phyloP scores from a whole-genome alignment of 1,284 basidiomycete genomes.

The Pisolithus thermaeus region DNA sequence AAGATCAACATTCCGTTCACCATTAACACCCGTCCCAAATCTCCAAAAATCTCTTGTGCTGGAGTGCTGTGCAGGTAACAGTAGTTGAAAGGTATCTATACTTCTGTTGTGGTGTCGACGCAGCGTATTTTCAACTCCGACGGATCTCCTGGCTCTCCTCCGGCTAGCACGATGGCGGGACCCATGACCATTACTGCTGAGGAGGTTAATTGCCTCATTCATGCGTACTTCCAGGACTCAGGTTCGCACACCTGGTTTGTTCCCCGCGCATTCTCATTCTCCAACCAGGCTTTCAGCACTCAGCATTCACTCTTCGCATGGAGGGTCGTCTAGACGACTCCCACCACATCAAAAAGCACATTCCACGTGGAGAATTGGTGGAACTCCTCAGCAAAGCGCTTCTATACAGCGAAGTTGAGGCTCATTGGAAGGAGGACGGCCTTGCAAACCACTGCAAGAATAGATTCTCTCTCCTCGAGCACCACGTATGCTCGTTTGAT shows the following conservation, averaged over 20 bases:
- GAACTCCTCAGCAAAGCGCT: slow-evolving; percentile 77
- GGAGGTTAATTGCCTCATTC: slow-evolving; percentile 79
- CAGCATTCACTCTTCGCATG: slow-evolving; percentile 66
- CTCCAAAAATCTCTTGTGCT: too few relatives aligned
- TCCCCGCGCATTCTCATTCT: slow-evolving; percentile 6
- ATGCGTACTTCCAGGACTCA: slow-evolving; percentile 77
- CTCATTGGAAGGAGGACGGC: slow-evolving; percentile 62
- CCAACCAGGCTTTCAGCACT: slow-evolving; percentile 66
- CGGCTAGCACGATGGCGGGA: slow-evolving; percentile 26
- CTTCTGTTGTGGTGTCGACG: too few relatives aligned
- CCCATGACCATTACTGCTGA: slow-evolving; percentile 68
- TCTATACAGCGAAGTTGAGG: slow-evolving; percentile 79
- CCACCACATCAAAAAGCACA: slow-evolving; percentile 58
- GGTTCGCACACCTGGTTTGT: slow-evolving; percentile 35
- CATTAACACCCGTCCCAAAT: too few relatives aligned
- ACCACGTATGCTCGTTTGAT: slow-evolving; percentile 58
- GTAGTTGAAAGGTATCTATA: too few relatives aligned
- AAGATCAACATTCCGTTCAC: too few relatives aligned
- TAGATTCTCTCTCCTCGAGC: slow-evolving; percentile 64
- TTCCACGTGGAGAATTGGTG: slow-evolving; percentile 77
- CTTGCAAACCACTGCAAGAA: slow-evolving; percentile 59
- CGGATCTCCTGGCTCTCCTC: background rate
- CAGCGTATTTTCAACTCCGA: slow-evolving; percentile 29
- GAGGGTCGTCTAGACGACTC: slow-evolving; percentile 68
- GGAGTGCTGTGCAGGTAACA: too few relatives aligned